A percentile compares a stretch with the other conserved stretches of the same genome.
Evolutionary conservation across 176 grass and related monocot species (phyloP).

Genomic region (Poa pratensis): DNA sequence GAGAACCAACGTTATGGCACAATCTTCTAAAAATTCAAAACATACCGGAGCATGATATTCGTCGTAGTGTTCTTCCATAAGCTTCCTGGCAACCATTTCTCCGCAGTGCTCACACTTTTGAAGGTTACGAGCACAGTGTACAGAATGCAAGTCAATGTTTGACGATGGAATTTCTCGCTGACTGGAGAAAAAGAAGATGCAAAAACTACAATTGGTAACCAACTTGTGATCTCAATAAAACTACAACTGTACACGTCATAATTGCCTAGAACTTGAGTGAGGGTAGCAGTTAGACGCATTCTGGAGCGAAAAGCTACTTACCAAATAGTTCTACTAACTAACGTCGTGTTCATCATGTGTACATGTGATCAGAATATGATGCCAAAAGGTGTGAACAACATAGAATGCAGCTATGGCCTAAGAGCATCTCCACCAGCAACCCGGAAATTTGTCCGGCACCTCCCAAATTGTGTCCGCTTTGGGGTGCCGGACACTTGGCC

Average conservation of each 20-base stretch:
- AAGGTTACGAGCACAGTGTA: slow-evolving; percentile 75
- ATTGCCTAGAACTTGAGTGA: not conserved
- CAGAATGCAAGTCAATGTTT: slow-evolving; percentile 79
- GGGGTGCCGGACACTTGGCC: too few species aligned
- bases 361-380: not conserved
- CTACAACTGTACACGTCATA: not conserved
- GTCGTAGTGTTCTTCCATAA: slow-evolving; percentile 69
- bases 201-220: not conserved
- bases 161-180: slow-evolving; percentile 65
- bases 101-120: slow-evolving; percentile 70
- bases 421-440: not conserved
- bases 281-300: not conserved
- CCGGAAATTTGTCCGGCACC: too few species aligned
- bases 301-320: not conserved
- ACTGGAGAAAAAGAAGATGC: slow-evolving; percentile 42
- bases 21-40: not conserved
- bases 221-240: slow-evolving; percentile 25
- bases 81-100: slow-evolving; percentile 75
- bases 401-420: not conserved
- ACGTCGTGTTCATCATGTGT: not conserved
- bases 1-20: not conserved
- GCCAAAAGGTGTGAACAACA: not conserved
- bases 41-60: slow-evolving; percentile 76
- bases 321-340: not conserved
- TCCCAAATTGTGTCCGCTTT: too few species aligned